Percentiles rank a stretch among this genome's conserved stretches.
phyloP scores from a whole-genome alignment of 2,329 filamentous ascomycete genomes.

The Fusarium penzigii region DNA sequence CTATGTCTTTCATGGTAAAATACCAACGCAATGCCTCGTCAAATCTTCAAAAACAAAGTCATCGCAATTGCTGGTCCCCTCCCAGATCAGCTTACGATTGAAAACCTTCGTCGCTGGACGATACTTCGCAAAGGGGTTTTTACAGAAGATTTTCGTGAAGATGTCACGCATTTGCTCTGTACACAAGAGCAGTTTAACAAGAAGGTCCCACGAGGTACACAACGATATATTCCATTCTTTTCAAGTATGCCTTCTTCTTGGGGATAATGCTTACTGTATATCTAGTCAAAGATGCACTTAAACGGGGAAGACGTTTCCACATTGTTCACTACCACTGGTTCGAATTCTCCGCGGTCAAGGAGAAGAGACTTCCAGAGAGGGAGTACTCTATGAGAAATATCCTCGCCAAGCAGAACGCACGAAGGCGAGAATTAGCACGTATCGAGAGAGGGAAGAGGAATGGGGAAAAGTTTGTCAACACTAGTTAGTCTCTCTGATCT shows the following conservation, averaged over 20 bases:
- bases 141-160: slow-evolving; percentile 47
- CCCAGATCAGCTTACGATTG: slow-evolving; percentile 45
- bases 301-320: slow-evolving; percentile 35
- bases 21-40: slow-evolving; percentile 30
- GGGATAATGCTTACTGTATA: slow-evolving; percentile 3
- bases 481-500: slow-evolving; percentile 39
- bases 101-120: slow-evolving; percentile 68
- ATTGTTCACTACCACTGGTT: slow-evolving; percentile 56
- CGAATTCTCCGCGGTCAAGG: slow-evolving; percentile 43
- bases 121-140: slow-evolving; percentile 61
- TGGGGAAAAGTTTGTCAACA: slow-evolving; percentile 48
- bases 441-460: slow-evolving; percentile 41
- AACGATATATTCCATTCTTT: not conserved
- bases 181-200: slow-evolving; percentile 61
- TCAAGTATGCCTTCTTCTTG: not conserved
- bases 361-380: slow-evolving; percentile 33
- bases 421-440: slow-evolving; percentile 34
- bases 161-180: slow-evolving; percentile 74
- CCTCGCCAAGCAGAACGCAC: slow-evolving; percentile 32
- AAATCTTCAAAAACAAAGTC: slow-evolving; percentile 53
- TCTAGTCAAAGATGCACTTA: slow-evolving; percentile 41
- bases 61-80: slow-evolving; percentile 63
- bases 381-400: slow-evolving; percentile 45
- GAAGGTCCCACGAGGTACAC: slow-evolving; percentile 38
- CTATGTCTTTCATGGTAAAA: not conserved